Percentiles rank a stretch among this genome's conserved stretches.
Evolutionary conservation across 441 rosid species (phyloP).

Genomic region (Populus tomentosa): DNA sequence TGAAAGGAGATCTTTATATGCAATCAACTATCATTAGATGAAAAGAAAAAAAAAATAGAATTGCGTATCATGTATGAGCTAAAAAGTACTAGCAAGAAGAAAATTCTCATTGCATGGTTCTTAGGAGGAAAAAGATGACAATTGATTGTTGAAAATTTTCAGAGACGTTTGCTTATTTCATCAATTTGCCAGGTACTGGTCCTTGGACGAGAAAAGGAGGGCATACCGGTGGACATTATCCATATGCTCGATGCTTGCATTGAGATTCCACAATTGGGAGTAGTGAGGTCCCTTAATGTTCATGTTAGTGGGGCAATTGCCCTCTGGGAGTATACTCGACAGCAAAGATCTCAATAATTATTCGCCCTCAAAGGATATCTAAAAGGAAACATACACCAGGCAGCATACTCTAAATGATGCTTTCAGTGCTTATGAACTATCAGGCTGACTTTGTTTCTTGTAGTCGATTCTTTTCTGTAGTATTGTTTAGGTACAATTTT

Average conservation of each 20-base stretch:
- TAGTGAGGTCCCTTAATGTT: constrained; percentile 90
- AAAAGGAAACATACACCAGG: neutral
- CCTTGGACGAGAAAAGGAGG: constrained; percentile 94
- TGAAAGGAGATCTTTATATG: neutral
- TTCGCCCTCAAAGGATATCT: neutral
- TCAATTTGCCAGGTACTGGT: constrained; percentile 69
- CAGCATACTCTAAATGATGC: neutral
- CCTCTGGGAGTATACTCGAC: constrained; percentile 96
- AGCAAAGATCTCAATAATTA: constrained; percentile 59
- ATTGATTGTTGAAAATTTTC: neutral
- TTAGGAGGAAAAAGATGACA: neutral
- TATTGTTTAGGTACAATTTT: neutral
- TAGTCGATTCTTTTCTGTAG: neutral
- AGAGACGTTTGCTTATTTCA: neutral
- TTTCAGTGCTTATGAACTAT: neutral
- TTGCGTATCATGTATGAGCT: neutral
- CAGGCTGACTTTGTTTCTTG: neutral
- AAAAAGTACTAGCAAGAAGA: neutral
- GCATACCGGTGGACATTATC: constrained; percentile 88
- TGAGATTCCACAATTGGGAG: constrained; percentile 96
- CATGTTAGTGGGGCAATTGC: constrained; percentile 98
- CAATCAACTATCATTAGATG: neutral
- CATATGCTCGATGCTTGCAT: constrained; percentile 87
- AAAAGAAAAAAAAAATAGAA: neutral
- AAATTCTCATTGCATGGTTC: neutral